A percentile compares a stretch with the other conserved stretches of the same genome.
These are phyloP conservation scores for Lepidium campestre DNA, from an alignment of 441 rosid genomes.

Conservation along the genomic window DNA sequence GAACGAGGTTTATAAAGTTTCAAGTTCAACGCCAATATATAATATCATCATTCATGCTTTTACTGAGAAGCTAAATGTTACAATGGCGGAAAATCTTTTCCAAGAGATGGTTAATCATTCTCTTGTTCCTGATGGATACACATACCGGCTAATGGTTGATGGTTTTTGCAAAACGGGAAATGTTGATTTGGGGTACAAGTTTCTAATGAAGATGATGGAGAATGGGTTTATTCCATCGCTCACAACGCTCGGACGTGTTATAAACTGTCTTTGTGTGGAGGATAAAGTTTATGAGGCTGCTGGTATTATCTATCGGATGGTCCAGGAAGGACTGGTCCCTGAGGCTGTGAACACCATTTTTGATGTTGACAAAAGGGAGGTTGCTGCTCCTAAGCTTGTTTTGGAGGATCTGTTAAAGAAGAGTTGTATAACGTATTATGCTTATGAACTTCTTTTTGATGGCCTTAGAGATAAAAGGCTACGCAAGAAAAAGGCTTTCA, in stretches of 20 bases:
- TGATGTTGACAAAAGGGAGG: constrained; percentile 68
- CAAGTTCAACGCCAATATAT: constrained; percentile 58
- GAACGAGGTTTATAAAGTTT: constrained; percentile 46
- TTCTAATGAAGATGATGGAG: constrained; percentile 52
- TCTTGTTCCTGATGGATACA: constrained; percentile 60
- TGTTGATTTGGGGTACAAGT: constrained; percentile 48
- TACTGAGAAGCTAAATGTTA: constrained; percentile 55
- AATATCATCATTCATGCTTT: constrained; percentile 77
- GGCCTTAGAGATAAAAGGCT: constrained; percentile 77
- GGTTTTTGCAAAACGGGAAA: constrained; percentile 81
- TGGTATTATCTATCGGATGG: constrained; percentile 66
- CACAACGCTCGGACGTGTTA: constrained; percentile 69
- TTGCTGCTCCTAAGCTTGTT: constrained; percentile 88
- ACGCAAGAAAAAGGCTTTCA: constrained; percentile 43
- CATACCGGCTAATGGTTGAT: constrained; percentile 74
- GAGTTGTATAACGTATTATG: constrained; percentile 70
- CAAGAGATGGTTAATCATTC: constrained; percentile 55
- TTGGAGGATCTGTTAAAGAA: constrained; percentile 87
- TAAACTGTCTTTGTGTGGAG: constrained; percentile 78
- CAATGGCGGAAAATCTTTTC: constrained; percentile 62
- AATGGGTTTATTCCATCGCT: constrained; percentile 65
- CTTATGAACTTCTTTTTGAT: constrained; percentile 83
- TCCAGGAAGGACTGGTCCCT: constrained; percentile 63
- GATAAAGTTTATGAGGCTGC: constrained; percentile 71
- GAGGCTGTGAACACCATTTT: constrained; percentile 67